These are phyloP conservation scores for Candida loeiensis DNA, from an alignment of 805 yeast genomes.

Conservation along the genomic window DNA sequence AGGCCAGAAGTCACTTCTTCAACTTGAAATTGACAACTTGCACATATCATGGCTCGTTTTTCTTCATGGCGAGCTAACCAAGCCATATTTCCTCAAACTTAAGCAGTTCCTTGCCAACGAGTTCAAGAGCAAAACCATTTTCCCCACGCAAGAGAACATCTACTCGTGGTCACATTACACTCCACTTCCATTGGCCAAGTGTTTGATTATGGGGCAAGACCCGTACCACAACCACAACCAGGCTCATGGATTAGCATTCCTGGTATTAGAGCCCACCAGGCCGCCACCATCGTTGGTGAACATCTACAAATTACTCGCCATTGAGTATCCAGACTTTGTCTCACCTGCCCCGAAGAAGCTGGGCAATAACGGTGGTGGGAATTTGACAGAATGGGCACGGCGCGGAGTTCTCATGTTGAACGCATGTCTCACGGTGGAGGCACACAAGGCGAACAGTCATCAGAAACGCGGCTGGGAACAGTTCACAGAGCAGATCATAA, in stretches of 20 bases:
- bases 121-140: slow-evolving; percentile 47
- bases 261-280: slow-evolving; percentile 76
- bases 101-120: slow-evolving; percentile 60
- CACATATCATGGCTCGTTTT: slow-evolving; percentile 76
- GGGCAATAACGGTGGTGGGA: slow-evolving; percentile 52
- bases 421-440: slow-evolving; percentile 85
- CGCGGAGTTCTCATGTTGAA: slow-evolving; percentile 87
- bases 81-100: slow-evolving; percentile 76
- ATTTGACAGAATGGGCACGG: slow-evolving; percentile 77
- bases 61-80: slow-evolving; percentile 67
- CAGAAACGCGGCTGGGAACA: slow-evolving; percentile 88
- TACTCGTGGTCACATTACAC: slow-evolving; percentile 92
- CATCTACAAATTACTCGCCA: slow-evolving; percentile 73
- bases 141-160: slow-evolving; percentile 74
- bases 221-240: slow-evolving; percentile 92
- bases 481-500: slow-evolving; percentile 73
- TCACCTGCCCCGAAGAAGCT: slow-evolving; percentile 38
- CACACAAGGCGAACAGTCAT: slow-evolving; percentile 92
- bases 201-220: slow-evolving; percentile 89
- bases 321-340: slow-evolving; percentile 63
- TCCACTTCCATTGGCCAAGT: slow-evolving; percentile 68
- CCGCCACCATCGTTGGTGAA: slow-evolving; percentile 83
- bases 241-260: slow-evolving; percentile 95
- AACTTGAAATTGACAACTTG: slow-evolving; percentile 65
- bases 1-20: slow-evolving; percentile 51